Conservation (phyloP, 1,139 yeast genomes). For the Suhomyces yuchorum region DNA sequence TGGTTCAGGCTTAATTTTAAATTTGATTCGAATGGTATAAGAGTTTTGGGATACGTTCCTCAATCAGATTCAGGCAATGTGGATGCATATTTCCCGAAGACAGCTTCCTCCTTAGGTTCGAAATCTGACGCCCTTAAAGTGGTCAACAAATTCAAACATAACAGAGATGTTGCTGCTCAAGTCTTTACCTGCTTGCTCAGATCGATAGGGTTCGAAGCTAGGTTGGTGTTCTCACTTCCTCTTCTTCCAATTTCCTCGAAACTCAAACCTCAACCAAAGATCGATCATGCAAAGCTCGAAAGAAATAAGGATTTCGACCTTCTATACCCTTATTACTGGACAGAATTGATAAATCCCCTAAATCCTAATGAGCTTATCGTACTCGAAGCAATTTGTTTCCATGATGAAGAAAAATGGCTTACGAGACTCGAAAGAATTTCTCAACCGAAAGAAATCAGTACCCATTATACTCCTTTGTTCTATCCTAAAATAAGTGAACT, state of each 20-base stretch:
- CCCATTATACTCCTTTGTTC: conserved; percentile 22
- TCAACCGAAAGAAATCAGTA: conserved; percentile 3
- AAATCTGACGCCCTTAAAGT: conserved; percentile 20
- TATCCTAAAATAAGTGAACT: conserved; percentile 30
- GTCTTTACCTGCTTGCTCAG: conserved; percentile 36
- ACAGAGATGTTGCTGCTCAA: conserved; percentile 43
- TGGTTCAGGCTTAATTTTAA: conserved; percentile 43
- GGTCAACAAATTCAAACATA: conserved; percentile 33
- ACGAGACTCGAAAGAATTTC: conserved; percentile 25
- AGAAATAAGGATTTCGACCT: conserved; percentile 39
- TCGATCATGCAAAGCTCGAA: conserved; percentile 24
- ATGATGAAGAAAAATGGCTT: conserved; percentile 33
- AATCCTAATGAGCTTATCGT: conserved; percentile 30
- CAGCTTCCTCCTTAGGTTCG: conserved; percentile 20
- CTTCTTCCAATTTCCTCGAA: conserved; percentile 23
- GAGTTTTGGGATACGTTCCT: conserved; percentile 38
- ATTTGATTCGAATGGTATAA: conserved; percentile 35
- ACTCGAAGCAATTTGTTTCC: conserved; percentile 36
- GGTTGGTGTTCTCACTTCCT: conserved; percentile 41
- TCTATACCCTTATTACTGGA: conserved; percentile 45
- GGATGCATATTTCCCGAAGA: conserved; percentile 25
- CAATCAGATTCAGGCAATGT: conserved; percentile 6
- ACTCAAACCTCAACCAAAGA: conserved; percentile 27
- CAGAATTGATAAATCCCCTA: conserved; percentile 40
- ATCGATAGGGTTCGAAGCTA: conserved; percentile 35